Percentiles rank a stretch among this genome's conserved stretches.
These are phyloP conservation scores for Colletotrichum theobromicola DNA, from an alignment of 2,329 filamentous ascomycete genomes.

Conservation along the genomic window DNA sequence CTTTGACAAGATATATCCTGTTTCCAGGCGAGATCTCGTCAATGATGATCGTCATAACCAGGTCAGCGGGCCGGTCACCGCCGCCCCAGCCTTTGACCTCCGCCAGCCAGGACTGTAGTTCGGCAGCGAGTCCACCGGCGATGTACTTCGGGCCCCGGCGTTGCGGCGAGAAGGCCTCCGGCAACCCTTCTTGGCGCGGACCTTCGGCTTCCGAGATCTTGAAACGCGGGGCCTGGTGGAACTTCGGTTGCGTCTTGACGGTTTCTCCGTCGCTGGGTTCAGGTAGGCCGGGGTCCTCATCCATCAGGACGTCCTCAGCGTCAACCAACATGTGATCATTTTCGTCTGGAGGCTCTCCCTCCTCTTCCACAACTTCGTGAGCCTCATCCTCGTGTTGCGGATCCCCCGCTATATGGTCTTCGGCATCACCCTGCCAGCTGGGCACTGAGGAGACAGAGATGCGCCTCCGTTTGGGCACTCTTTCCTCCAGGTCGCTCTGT, in stretches of 20 bases:
- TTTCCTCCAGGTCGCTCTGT: conserved; percentile 4
- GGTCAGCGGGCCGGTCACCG: conserved; percentile 6
- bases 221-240: conserved; percentile 44
- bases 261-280: not conserved
- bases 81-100: conserved; percentile 40
- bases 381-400: not conserved
- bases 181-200: conserved; percentile 26
- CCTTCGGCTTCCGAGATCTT: conserved; percentile 31
- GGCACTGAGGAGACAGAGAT: conserved; percentile 22
- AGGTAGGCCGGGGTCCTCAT: conserved; percentile 10
- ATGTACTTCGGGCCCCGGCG: conserved; percentile 38
- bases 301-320: conserved; percentile 3
- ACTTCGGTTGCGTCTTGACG: conserved; percentile 38
- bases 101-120: conserved; percentile 45
- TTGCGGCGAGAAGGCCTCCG: conserved; percentile 39
- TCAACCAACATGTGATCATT: not conserved
- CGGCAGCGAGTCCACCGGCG: conserved; percentile 40
- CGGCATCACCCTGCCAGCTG: not conserved
- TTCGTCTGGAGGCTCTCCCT: not conserved
- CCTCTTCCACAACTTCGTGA: not conserved
- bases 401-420: not conserved
- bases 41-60: conserved; percentile 30
- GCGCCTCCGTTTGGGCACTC: conserved; percentile 19
- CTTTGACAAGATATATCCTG: conserved; percentile 38
- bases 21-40: conserved; percentile 34